Evolutionary conservation across 2,329 filamentous ascomycete species (phyloP).

Genomic region (Ophiostoma quercus): DNA sequence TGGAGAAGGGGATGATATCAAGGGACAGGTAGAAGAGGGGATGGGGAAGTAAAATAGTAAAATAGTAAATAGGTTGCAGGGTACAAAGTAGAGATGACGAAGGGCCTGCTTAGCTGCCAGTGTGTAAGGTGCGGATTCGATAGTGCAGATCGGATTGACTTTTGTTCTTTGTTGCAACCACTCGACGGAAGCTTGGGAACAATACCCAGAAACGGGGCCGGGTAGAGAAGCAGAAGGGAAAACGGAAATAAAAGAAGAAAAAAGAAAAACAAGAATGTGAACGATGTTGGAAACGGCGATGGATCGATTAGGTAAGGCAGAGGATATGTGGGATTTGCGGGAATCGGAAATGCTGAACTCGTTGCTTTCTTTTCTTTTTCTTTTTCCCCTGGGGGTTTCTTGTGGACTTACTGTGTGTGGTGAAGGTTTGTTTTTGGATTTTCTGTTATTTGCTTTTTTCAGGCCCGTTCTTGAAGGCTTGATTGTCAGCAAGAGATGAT

Average conservation of each 20-base stretch:
- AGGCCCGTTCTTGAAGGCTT: background rate
- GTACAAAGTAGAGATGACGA: background rate
- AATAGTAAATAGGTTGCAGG: conserved; percentile 12
- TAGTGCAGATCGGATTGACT: conserved; percentile 5
- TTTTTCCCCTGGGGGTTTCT: background rate
- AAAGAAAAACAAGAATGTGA: background rate
- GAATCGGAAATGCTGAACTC: background rate
- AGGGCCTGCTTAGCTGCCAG: background rate
- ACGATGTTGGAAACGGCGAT: background rate
- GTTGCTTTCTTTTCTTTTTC: conserved; percentile 45
- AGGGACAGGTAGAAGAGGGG: background rate
- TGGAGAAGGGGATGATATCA: background rate
- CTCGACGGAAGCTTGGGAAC: background rate
- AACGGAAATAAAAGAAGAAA: background rate
- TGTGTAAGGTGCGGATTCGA: background rate
- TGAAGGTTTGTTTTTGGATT: background rate
- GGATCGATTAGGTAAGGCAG: background rate
- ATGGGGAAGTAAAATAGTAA: background rate
- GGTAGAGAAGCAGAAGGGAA: background rate
- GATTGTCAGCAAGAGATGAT: conserved; percentile 16
- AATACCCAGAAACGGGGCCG: background rate
- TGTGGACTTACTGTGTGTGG: background rate
- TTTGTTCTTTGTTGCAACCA: background rate
- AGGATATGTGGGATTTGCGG: background rate
- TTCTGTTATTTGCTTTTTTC: background rate